Percentiles rank a stretch among this genome's conserved stretches.
phyloP scores from a whole-genome alignment of 176 grass and related monocot species.

The Otatea glauca region DNA sequence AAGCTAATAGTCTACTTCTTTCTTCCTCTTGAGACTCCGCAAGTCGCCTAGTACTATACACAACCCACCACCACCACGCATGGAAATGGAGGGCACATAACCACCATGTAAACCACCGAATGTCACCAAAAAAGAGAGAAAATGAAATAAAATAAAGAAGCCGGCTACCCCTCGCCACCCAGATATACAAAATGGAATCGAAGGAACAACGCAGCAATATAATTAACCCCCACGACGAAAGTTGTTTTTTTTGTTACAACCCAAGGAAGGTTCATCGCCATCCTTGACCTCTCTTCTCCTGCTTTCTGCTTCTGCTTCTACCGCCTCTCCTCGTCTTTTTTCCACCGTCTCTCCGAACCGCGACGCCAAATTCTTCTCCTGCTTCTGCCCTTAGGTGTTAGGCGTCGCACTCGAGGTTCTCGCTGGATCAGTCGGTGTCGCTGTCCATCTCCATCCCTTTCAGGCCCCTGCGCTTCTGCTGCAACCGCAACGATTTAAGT shows the following conservation, averaged over 20 bases:
- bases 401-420: neutral
- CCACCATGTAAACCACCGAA: slow-evolving; percentile 29
- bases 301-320: no score
- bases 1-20: slow-evolving; percentile 32
- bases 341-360: neutral
- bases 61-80: slow-evolving; percentile 24
- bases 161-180: slow-evolving; percentile 14
- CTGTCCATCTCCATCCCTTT: slow-evolving; percentile 81
- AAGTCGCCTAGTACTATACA: slow-evolving; percentile 39
- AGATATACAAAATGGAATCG: slow-evolving; percentile 53
- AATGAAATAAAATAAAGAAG: neutral
- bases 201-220: slow-evolving; percentile 27
- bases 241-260: neutral
- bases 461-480: slow-evolving; percentile 63
- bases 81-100: neutral
- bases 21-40: neutral
- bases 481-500: neutral
- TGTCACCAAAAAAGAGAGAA: neutral
- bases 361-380: neutral
- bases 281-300: neutral
- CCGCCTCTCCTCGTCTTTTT: neutral
- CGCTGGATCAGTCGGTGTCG: slow-evolving; percentile 54
- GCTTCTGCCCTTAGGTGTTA: neutral
- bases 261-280: neutral
- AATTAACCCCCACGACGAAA: neutral